These are phyloP conservation scores for Backusella sp. DNA, from an alignment of 192 early-diverging fungal genomes.

Conservation along the genomic window DNA sequence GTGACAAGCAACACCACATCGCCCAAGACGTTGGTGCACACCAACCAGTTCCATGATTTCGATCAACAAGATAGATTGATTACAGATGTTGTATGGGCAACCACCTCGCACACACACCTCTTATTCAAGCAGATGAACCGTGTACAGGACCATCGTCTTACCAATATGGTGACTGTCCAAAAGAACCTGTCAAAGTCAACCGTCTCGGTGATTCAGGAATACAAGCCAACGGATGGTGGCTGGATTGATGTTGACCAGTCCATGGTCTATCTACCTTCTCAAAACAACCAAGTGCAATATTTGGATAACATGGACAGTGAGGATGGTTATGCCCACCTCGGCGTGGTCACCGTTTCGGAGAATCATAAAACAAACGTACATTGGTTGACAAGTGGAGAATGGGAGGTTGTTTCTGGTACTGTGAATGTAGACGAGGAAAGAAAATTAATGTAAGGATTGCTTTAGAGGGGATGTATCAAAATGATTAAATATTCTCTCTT, in stretches of 20 bases:
- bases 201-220: slow-evolving; percentile 53
- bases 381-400: slow-evolving; percentile 66
- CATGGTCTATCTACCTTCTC: slow-evolving; percentile 22
- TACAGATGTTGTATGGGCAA: slow-evolving; percentile 81
- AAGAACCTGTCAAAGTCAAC: background rate
- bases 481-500: too few relatives aligned
- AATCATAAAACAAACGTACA: background rate
- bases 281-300: slow-evolving; percentile 43
- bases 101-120: slow-evolving; percentile 56
- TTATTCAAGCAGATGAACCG: slow-evolving; percentile 85
- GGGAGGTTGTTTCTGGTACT: slow-evolving; percentile 60
- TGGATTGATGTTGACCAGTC: slow-evolving; percentile 69
- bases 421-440: slow-evolving; percentile 39
- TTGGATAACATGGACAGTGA: slow-evolving; percentile 60
- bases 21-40: background rate
- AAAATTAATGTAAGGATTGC: slow-evolving; percentile 41
- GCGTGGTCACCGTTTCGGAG: slow-evolving; percentile 49
- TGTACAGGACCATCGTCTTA: slow-evolving; percentile 81
- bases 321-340: slow-evolving; percentile 70
- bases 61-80: slow-evolving; percentile 72
- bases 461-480: background rate
- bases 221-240: slow-evolving; percentile 64
- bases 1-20: slow-evolving; percentile 27
- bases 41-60: slow-evolving; percentile 41
- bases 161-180: slow-evolving; percentile 56